Evolutionary conservation across 768 basidiomycete genomes (phyloP), one percentile per base, ranked within the genome.

Genomic region (Mycena rebaudengoi): DNA sequence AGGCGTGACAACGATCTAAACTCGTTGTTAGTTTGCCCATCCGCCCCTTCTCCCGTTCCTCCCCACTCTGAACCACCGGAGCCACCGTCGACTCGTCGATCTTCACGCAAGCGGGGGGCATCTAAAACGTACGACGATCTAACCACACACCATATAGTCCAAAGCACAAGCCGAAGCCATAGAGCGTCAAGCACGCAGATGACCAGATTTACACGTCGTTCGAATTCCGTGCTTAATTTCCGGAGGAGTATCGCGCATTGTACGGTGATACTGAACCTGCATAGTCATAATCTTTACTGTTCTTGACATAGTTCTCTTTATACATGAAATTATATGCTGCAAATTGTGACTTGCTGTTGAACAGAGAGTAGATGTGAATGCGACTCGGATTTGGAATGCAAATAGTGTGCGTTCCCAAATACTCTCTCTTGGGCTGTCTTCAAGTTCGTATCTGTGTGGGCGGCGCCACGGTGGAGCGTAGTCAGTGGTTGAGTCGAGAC

Each of bases 161-260:
- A 33, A 51, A 21, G n/a, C 49, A 33, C 11, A 51, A 51, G 49
- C 32, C 49, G n/a, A 51, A 51, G 49, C 5, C 49, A 37, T 51
- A 33, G 49, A 52, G 51, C 51, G 51, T 52, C 25, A 7, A 26
- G 35, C 51, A 40, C 51, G 40, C 51, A n/a, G 51, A 52, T 16
- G 51, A 40, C 25, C 6, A 51, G 32, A 51, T 51, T 51, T 51
- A 51, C 49, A 51, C 49, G n/a, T 51, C 49, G 49, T 51, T 51
- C 25, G 49, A 51, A 35, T 51, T 51, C 28, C 49, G 33, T 35
- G 49, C 49, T 35, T 21, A 35, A 26, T 51, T 51, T 16, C 46
- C 46, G 46, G 29, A 49, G 28, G 46, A 49, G 29, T 49, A 49
- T 37, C 35, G 35, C 11, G 35, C 18, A 29, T 46, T 51, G 25